Evolutionary conservation across 2,329 filamentous ascomycete genomes (phyloP).

Genomic region (Aureobasidium sp.): DNA sequence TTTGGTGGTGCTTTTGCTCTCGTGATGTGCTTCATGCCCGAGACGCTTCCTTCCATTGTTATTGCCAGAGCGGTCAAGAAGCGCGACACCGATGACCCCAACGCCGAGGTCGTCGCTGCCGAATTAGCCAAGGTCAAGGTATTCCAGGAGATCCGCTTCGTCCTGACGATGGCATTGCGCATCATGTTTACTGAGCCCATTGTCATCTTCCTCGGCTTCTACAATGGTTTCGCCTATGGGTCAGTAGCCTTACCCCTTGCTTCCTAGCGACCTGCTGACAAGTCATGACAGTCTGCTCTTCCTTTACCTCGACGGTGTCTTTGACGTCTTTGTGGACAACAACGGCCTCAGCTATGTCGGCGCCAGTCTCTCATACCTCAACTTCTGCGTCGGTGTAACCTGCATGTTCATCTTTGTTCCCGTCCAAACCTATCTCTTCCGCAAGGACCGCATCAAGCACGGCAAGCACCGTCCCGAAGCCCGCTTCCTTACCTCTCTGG

Average conservation of each 20-base stretch:
- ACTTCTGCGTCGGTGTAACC: constrained; percentile 12
- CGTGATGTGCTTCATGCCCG: constrained; percentile 12
- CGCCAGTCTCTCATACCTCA: constrained; percentile 9
- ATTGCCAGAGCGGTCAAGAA: constrained; percentile 48
- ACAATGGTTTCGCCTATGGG: constrained; percentile 34
- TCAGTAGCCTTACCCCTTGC: not conserved
- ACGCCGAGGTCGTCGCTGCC: constrained; percentile 34
- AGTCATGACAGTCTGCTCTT: constrained; percentile 20
- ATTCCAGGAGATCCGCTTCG: constrained; percentile 13
- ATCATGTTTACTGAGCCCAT: constrained; percentile 43
- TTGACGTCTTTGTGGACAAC: constrained; percentile 12
- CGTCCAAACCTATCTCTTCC: constrained; percentile 12
- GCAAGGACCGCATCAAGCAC: constrained; percentile 9
- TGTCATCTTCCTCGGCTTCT: constrained; percentile 39
- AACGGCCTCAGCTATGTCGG: constrained; percentile 9
- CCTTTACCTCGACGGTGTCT: constrained; percentile 23
- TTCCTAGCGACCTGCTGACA: not conserved
- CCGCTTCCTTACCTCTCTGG: constrained; percentile 12
- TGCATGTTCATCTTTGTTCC: constrained; percentile 12
- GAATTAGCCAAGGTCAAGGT: constrained; percentile 28
- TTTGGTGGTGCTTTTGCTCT: constrained; percentile 7
- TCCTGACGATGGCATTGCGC: constrained; percentile 32
- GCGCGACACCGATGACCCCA: constrained; percentile 47
- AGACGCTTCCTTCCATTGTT: constrained; percentile 31
- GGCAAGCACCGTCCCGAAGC: constrained; percentile 9